A percentile compares a stretch with the other conserved stretches of the same genome.
Conservation (phyloP, 768 basidiomycete species). For the Pleurotus sapidus region DNA sequence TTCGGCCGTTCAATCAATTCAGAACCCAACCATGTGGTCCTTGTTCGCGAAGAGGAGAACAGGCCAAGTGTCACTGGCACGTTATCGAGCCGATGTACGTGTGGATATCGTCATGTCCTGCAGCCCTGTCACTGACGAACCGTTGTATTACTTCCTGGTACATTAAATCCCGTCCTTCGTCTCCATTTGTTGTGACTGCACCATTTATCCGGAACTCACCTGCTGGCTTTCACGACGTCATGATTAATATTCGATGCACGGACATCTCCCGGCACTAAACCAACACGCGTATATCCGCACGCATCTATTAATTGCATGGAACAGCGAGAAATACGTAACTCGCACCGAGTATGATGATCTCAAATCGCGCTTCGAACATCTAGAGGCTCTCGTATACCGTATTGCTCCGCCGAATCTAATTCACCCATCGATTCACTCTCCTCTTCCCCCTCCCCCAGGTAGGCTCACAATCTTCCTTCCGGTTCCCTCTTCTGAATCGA, state of each 20-base stretch:
- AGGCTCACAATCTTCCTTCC: slow-evolving; percentile 20
- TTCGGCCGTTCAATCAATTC: slow-evolving; percentile 10
- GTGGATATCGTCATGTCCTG: not conserved
- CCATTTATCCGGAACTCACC: not conserved
- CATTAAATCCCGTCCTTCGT: slow-evolving; percentile 12
- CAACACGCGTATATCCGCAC: slow-evolving; percentile 1
- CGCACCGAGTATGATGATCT: slow-evolving; percentile 77
- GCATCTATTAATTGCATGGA: slow-evolving; percentile 9
- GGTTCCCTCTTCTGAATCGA: slow-evolving; percentile 29
- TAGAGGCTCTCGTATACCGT: slow-evolving; percentile 50
- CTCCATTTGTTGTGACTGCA: slow-evolving; percentile 7
- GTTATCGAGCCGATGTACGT: slow-evolving; percentile 79
- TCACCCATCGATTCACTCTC: slow-evolving; percentile 22
- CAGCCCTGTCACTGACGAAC: slow-evolving; percentile 11
- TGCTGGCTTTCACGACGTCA: not conserved
- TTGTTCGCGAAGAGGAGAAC: slow-evolving; percentile 77
- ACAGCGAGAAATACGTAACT: slow-evolving; percentile 78
- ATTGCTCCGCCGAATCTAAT: slow-evolving; percentile 14
- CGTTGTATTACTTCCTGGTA: slow-evolving; percentile 9
- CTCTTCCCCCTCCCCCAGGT: slow-evolving; percentile 12
- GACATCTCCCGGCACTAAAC: not conserved
- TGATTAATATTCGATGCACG: not conserved
- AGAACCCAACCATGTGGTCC: slow-evolving; percentile 82
- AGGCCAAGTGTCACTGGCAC: slow-evolving; percentile 80
- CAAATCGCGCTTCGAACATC: slow-evolving; percentile 57